Percentiles rank a stretch among this genome's conserved stretches.
Conservation (phyloP, 2,329 filamentous ascomycete genomes). For the Xylariaceae sp. region DNA sequence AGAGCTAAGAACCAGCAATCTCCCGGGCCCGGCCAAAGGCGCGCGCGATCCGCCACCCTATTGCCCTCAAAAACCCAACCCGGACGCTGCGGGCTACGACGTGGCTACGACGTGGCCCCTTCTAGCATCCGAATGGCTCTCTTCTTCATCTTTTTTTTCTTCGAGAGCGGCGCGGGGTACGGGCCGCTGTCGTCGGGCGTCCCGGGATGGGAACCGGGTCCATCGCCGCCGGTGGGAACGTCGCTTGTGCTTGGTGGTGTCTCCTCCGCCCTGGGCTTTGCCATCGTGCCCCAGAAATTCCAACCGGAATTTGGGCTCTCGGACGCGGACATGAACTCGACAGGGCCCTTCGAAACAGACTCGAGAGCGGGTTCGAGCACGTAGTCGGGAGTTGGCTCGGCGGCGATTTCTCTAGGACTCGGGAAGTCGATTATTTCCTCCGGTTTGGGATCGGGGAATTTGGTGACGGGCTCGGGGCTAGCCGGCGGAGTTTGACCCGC, state of each 20-base stretch:
- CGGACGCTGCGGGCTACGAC: not conserved
- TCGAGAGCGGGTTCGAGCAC: not conserved
- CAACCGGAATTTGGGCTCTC: not conserved
- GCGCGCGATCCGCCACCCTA: not conserved
- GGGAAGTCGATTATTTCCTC: not conserved
- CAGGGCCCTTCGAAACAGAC: not conserved
- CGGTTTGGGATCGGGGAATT: not conserved
- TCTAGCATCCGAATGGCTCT: not conserved
- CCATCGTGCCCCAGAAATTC: not conserved
- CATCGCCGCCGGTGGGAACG: not conserved
- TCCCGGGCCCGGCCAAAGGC: not conserved
- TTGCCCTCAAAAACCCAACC: not conserved
- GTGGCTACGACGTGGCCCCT: not conserved
- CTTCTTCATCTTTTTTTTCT: not conserved
- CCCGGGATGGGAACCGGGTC: not conserved
- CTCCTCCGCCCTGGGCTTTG: not conserved
- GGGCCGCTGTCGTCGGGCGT: not conserved
- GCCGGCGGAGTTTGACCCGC: not conserved
- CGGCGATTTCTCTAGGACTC: not conserved
- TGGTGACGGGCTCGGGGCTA: not conserved
- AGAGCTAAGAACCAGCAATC: not conserved
- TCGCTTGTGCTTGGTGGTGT: not conserved
- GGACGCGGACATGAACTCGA: not conserved
- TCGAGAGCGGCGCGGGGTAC: not conserved
- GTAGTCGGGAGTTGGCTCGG: not conserved